Conservation (phyloP, 2,329 filamentous ascomycete species). For the Ambrosiella xylebori region DNA sequence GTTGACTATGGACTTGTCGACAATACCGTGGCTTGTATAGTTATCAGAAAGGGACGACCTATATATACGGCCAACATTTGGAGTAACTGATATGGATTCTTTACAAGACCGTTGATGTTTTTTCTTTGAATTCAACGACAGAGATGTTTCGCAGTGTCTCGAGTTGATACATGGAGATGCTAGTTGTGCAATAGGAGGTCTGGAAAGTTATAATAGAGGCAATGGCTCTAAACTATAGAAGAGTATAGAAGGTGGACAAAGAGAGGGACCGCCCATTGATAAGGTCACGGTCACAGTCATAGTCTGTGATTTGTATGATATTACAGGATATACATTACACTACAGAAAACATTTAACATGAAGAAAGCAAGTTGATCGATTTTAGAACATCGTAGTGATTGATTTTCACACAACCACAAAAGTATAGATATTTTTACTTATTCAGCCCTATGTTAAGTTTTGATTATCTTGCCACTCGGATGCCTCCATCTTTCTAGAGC, state of each 20-base stretch:
- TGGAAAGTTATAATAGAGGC: background rate
- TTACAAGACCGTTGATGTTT: no score
- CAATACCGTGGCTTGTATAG: background rate
- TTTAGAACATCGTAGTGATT: background rate
- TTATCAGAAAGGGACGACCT: background rate
- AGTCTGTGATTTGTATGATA: background rate
- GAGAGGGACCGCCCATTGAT: no score
- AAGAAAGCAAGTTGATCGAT: background rate
- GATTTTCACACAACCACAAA: no score
- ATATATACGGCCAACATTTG: no score
- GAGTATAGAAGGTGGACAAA: no score
- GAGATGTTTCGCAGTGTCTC: background rate
- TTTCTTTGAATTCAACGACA: no score
- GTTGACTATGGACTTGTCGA: no score
- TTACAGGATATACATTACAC: background rate
- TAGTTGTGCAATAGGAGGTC: background rate
- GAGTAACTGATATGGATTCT: no score
- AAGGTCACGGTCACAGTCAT: background rate
- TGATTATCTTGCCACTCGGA: no score
- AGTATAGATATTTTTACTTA: no score
- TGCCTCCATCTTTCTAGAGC: no score
- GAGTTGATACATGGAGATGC: background rate
- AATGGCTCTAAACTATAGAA: background rate
- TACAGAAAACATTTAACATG: background rate
- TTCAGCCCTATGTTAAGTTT: no score